Evolutionary conservation across 768 basidiomycete species (phyloP).

Genomic region (Filobasidium floriforme): DNA sequence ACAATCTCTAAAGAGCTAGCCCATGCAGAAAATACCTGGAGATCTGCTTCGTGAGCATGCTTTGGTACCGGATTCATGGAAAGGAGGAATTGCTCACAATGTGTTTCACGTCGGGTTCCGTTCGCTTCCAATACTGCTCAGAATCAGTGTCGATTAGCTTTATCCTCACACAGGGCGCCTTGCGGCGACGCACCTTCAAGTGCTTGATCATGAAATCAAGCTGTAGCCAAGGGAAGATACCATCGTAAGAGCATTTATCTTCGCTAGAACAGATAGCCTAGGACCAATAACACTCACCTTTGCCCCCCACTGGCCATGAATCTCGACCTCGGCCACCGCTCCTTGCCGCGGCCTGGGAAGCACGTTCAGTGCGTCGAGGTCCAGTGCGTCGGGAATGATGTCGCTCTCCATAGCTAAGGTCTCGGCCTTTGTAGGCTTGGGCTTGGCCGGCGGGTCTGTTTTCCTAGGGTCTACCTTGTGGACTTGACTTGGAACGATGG

Average conservation of each 20-base stretch:
- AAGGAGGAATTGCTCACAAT: not conserved
- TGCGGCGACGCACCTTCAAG: not conserved
- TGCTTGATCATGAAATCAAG: conserved; percentile 17
- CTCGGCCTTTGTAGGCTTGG: not conserved
- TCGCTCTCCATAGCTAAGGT: not conserved
- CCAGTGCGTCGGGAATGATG: not conserved
- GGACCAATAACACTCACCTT: conserved; percentile 11
- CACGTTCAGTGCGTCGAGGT: not conserved
- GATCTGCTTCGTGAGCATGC: not conserved
- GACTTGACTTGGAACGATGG: not conserved
- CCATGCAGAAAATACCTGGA: conserved; percentile 23
- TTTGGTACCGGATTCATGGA: not conserved
- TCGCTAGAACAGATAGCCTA: not conserved
- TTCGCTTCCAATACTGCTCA: conserved; percentile 8
- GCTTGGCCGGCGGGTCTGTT: not conserved
- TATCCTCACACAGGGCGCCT: not conserved
- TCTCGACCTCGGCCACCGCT: not conserved
- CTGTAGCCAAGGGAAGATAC: not conserved
- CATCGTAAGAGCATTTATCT: not conserved
- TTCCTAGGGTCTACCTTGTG: not conserved
- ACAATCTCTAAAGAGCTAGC: conserved; percentile 16
- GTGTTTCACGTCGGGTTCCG: conserved; percentile 19
- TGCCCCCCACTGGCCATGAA: conserved; percentile 19
- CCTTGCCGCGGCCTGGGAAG: not conserved
- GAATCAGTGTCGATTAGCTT: not conserved